Evolutionary conservation across 1,284 basidiomycete species (phyloP).

Genomic region (Salmacisia buchloeana): DNA sequence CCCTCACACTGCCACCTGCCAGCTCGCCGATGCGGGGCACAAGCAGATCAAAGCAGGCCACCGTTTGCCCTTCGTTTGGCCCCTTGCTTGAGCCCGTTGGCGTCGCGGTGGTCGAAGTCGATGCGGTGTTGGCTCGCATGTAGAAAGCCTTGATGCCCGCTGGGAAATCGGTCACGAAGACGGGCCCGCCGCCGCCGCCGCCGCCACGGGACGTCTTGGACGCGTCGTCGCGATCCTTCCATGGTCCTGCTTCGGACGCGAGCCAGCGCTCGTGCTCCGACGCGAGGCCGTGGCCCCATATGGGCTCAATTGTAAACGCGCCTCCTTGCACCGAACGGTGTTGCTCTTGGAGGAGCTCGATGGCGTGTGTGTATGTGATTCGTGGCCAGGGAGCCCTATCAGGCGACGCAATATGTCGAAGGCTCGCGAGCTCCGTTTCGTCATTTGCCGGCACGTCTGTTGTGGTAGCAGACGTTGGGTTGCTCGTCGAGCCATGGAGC

Average conservation of each 20-base stretch:
- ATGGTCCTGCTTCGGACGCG: conserved; percentile 56
- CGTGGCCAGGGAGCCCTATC: conserved; percentile 59
- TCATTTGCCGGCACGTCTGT: not conserved
- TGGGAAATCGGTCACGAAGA: conserved; percentile 91
- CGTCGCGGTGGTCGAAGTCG: not conserved
- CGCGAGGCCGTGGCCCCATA: conserved; percentile 68
- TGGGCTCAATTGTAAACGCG: conserved; percentile 51
- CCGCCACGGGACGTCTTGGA: not conserved
- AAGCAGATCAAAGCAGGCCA: conserved; percentile 89
- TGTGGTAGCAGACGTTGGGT: no score
- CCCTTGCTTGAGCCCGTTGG: conserved; percentile 56
- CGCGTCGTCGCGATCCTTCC: not conserved
- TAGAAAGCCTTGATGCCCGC: conserved; percentile 83
- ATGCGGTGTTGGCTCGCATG: conserved; percentile 58
- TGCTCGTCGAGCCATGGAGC: not conserved
- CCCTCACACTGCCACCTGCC: conserved; percentile 81
- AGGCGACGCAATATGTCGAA: conserved; percentile 13
- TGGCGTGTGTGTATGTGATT: conserved; percentile 74
- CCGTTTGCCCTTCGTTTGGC: conserved; percentile 59
- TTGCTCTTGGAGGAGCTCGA: conserved; percentile 58
- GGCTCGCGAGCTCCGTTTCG: not conserved
- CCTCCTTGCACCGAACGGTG: conserved; percentile 52
- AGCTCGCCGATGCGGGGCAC: conserved; percentile 84
- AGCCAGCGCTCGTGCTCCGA: conserved; percentile 92
- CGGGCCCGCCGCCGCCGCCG: conserved; percentile 65